A percentile compares a stretch with the other conserved stretches of the same genome.
Conservation (phyloP, 192 early-diverging fungal genomes). For the Coemansia sp. region DNA sequence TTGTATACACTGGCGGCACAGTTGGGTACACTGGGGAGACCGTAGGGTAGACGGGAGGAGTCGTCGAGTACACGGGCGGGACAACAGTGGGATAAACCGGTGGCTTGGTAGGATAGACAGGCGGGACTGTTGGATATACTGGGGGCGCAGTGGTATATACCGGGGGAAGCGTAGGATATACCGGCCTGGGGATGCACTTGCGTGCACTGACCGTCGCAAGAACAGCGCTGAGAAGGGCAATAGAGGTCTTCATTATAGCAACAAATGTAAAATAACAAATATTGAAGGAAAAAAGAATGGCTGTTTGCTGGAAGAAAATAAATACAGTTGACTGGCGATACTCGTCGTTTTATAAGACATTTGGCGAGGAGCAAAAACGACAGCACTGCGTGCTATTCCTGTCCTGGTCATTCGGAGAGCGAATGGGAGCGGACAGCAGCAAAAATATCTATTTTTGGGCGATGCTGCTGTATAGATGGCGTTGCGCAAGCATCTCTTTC, state of each 20-base stretch:
- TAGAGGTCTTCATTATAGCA: conserved; percentile 25
- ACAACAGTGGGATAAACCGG: not conserved
- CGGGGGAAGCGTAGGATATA: not conserved
- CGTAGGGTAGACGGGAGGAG: conserved; percentile 11
- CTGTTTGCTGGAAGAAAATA: conserved; percentile 6
- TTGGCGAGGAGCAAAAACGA: not conserved
- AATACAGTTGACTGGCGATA: not conserved
- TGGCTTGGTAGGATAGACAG: conserved; percentile 7
- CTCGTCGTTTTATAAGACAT: not conserved
- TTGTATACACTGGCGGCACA: not conserved
- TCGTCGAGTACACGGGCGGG: conserved; percentile 9
- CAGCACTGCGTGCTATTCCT: not conserved
- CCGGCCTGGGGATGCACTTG: conserved; percentile 40
- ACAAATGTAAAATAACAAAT: not conserved
- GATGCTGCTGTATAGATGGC: not conserved
- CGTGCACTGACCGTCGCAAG: conserved; percentile 24
- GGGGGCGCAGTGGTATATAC: not conserved
- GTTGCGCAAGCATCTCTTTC: not conserved
- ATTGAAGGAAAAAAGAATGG: not conserved
- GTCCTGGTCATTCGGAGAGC: not conserved
- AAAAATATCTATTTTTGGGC: conserved; percentile 8
- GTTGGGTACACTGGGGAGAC: not conserved
- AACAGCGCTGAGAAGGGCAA: conserved; percentile 25
- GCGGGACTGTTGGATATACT: not conserved
- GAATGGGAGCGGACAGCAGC: not conserved